phyloP scores from a whole-genome alignment of 129 eudicot genomes.

The Flaveria ramosissima region DNA sequence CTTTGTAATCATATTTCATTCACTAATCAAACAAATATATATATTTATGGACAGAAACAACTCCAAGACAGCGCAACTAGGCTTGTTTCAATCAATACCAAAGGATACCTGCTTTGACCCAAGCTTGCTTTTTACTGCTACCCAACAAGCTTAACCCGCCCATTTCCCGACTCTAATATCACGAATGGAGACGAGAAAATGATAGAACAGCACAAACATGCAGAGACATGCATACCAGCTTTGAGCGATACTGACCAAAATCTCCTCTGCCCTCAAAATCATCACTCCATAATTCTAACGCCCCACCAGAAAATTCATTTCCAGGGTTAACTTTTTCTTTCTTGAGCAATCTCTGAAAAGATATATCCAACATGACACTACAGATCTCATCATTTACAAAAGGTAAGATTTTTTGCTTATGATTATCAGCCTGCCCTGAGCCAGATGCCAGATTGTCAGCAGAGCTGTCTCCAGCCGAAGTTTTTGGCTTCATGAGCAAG shows the following conservation, averaged over 20 bases:
- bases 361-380: conserved; percentile 59
- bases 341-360: conserved; percentile 78
- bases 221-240: conserved; percentile 80
- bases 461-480: conserved; percentile 49
- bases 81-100: no score
- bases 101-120: no score
- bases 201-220: not conserved
- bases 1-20: no score
- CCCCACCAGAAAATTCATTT: conserved; percentile 45
- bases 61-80: no score
- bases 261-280: conserved; percentile 84
- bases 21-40: no score
- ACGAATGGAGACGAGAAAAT: not conserved
- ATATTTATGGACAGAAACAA: no score
- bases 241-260: conserved; percentile 83
- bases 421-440: conserved; percentile 61
- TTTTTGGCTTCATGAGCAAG: conserved; percentile 65
- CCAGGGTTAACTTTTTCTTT: conserved; percentile 77
- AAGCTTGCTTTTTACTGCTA: no score
- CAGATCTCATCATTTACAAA: conserved; percentile 74
- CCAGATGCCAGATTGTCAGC: conserved; percentile 44
- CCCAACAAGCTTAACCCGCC: not conserved
- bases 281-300: conserved; percentile 91
- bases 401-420: conserved; percentile 56
- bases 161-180: not conserved